phyloP scores from a whole-genome alignment of 768 basidiomycete genomes.

The Russula griseocarnosa region DNA sequence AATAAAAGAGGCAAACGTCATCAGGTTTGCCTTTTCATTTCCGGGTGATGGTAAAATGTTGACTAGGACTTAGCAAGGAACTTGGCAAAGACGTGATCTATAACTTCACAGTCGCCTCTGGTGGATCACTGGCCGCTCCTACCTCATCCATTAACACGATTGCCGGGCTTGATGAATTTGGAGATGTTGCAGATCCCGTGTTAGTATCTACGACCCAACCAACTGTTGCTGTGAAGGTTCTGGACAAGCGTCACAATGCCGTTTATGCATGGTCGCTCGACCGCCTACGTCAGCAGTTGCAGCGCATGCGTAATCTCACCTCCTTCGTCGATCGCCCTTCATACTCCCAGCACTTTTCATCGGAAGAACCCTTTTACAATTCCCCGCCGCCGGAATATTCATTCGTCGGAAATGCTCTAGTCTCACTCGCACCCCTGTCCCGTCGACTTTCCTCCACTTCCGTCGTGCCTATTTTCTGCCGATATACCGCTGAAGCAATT shows the following conservation, averaged over 20 bases:
- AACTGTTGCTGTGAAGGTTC: conserved; percentile 82
- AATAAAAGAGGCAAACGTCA: conserved; percentile 92
- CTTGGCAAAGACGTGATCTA: conserved; percentile 83
- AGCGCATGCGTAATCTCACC: conserved; percentile 90
- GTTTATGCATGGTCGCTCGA: conserved; percentile 91
- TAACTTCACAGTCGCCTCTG: conserved; percentile 89
- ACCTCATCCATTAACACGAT: conserved; percentile 81
- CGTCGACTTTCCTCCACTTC: conserved; percentile 69
- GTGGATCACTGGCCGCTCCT: conserved; percentile 72
- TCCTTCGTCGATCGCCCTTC: conserved; percentile 89
- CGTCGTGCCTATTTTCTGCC: conserved; percentile 86
- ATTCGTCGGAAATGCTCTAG: conserved; percentile 83
- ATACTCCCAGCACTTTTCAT: conserved; percentile 91
- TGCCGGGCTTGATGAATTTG: conserved; percentile 85
- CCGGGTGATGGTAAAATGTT: conserved; percentile 18
- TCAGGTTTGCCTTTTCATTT: conserved; percentile 52
- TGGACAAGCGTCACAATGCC: conserved; percentile 82
- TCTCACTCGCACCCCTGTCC: conserved; percentile 78
- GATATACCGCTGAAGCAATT: conserved; percentile 92
- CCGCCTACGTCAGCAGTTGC: conserved; percentile 81
- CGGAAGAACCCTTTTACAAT: conserved; percentile 91
- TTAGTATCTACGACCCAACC: conserved; percentile 73
- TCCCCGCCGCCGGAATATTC: conserved; percentile 84
- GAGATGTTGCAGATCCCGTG: conserved; percentile 83
- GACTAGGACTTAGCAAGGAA: conserved; percentile 57